A percentile compares a stretch with the other conserved stretches of the same genome.
phyloP scores from a whole-genome alignment of 2,329 filamentous ascomycete species.

The Ascochyta koolunga region DNA sequence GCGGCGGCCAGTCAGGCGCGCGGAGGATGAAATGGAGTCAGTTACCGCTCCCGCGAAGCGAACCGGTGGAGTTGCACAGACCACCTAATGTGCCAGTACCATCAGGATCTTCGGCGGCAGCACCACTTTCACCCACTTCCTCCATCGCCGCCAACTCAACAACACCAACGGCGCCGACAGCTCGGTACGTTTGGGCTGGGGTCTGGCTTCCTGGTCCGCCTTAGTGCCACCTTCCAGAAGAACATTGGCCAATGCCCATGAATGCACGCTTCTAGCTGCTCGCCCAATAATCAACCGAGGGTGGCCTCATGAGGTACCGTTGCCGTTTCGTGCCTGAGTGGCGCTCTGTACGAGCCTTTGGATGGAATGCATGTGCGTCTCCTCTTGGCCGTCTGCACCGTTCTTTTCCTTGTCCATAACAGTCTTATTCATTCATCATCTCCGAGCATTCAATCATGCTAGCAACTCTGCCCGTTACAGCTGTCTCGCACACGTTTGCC shows the following conservation, averaged over 20 bases:
- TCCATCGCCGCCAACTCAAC: slow-evolving; percentile 10
- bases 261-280: neutral
- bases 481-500: slow-evolving; percentile 13
- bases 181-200: slow-evolving; percentile 6
- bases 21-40: slow-evolving; percentile 3
- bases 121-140: slow-evolving; percentile 10
- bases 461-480: slow-evolving; percentile 4
- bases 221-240: slow-evolving; percentile 14
- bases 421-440: slow-evolving; percentile 8
- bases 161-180: slow-evolving; percentile 10
- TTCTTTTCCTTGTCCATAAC: slow-evolving; percentile 3
- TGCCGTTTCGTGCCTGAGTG: slow-evolving; percentile 6
- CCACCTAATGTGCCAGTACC: neutral
- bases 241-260: slow-evolving; percentile 2
- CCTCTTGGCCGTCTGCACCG: neutral
- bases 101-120: slow-evolving; percentile 10
- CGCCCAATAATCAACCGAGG: slow-evolving; percentile 8
- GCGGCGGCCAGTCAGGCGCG: slow-evolving; percentile 13
- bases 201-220: neutral
- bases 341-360: neutral
- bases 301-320: slow-evolving; percentile 9
- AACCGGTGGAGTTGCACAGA: slow-evolving; percentile 18
- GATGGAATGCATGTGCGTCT: slow-evolving; percentile 1
- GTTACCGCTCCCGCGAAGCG: slow-evolving; percentile 13
- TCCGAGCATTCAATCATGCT: slow-evolving; percentile 9